Evolutionary conservation across 2,329 filamentous ascomycete species (phyloP).

Genomic region (Neonectria neomacrospora): DNA sequence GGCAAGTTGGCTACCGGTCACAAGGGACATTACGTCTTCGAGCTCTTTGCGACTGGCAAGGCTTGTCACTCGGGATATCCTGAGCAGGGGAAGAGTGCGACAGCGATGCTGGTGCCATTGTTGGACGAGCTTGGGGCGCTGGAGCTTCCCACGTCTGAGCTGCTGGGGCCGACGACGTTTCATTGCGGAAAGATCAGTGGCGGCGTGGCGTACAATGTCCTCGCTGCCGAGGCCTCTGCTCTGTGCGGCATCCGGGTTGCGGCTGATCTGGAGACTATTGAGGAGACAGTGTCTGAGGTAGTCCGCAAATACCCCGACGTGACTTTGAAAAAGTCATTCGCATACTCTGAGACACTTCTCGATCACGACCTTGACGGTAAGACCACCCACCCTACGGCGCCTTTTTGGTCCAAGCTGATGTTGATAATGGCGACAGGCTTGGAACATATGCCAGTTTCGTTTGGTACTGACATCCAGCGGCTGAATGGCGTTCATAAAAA

Average conservation of each 20-base stretch:
- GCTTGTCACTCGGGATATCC: conserved; percentile 53
- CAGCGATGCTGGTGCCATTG: conserved; percentile 21
- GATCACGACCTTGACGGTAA: conserved; percentile 29
- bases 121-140: conserved; percentile 34
- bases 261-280: conserved; percentile 14
- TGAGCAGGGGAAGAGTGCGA: conserved; percentile 31
- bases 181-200: conserved; percentile 30
- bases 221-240: conserved; percentile 25
- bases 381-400: background rate
- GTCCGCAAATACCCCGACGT: conserved; percentile 24
- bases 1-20: conserved; percentile 76
- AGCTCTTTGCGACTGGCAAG: conserved; percentile 69
- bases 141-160: conserved; percentile 24
- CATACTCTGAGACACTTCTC: conserved; percentile 27
- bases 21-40: conserved; percentile 73
- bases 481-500: conserved; percentile 32
- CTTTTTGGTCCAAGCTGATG: background rate
- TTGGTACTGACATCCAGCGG: conserved; percentile 33
- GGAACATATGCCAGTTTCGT: conserved; percentile 28
- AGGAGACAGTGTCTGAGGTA: conserved; percentile 15
- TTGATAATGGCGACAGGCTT: conserved; percentile 19
- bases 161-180: conserved; percentile 29
- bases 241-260: conserved; percentile 27
- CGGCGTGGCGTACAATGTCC: conserved; percentile 30
- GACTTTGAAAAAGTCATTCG: conserved; percentile 23